These are phyloP conservation scores for Citrus medica DNA, from an alignment of 345 rosid genomes.

Conservation along the genomic window DNA sequence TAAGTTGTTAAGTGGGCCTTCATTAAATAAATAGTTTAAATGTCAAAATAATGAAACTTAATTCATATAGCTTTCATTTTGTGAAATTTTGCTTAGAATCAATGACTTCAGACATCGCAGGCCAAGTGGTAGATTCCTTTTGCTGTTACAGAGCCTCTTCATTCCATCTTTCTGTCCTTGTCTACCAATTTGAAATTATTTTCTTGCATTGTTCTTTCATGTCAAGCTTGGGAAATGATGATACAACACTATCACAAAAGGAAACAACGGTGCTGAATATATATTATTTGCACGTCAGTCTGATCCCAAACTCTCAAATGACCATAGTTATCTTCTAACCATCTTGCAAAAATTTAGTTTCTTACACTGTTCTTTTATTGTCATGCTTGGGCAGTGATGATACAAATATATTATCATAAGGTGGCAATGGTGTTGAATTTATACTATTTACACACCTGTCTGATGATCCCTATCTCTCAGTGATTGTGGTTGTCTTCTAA, in stretches of 20 bases:
- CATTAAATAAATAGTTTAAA: background rate
- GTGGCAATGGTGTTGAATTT: conserved; percentile 45
- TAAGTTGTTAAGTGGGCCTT: background rate
- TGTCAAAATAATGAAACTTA: background rate
- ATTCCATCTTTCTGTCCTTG: background rate
- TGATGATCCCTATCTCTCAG: conserved; percentile 41
- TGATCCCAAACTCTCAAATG: conserved; percentile 23
- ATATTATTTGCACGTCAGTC: conserved; percentile 39
- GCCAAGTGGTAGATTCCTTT: background rate
- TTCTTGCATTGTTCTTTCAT: background rate
- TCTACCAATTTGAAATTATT: background rate
- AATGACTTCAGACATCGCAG: background rate
- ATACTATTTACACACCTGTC: conserved; percentile 61
- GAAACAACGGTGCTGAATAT: background rate
- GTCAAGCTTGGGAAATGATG: background rate
- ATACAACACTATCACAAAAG: background rate
- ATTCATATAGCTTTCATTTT: background rate
- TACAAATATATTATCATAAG: conserved; percentile 29
- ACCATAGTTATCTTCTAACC: background rate
- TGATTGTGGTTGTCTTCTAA: background rate
- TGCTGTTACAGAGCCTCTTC: background rate
- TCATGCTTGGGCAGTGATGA: conserved; percentile 46
- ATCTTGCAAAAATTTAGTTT: background rate
- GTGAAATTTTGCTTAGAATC: too few species aligned
- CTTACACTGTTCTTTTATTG: background rate